Evolutionary conservation across 2,329 filamentous ascomycete genomes (phyloP), one percentile per base, ranked within the genome.

Genomic region (Colletotrichum kahawae): DNA sequence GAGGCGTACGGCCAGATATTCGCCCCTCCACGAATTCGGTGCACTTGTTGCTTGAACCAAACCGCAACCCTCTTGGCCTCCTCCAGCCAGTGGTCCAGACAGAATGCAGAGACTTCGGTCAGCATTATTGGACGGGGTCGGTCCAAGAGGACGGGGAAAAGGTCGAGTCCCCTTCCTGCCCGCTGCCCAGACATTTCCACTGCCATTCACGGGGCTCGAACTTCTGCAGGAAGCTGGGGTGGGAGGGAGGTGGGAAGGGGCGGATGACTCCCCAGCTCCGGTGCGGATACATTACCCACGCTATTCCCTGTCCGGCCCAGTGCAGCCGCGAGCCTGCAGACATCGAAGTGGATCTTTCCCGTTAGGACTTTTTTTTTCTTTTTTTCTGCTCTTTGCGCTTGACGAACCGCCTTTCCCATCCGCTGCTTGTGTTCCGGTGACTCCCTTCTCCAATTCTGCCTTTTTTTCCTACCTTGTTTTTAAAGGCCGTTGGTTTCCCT

Each of bases 241-340:
- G 57, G 57, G 43, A 51, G 57, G 57, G 43, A 51, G 43, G 43
- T 51, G 43, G 43, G 43, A 51, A 51, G 43, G 6, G 43, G 57
- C 57, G 71, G 63, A 72, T 75, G 72, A 75, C 72, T 72, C 43
- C 43, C 43, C 43, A 51, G 43, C 43, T 51, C 43, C 43, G 43
- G 43, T 51, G 54, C 68, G 71, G 67, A 66, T 74, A 34, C 67
- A 54, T 51, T 67, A 57, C 62, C 68, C 62, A 75, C 62, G 70
- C 73, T 75, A 75, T 68, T 73, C 73, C 73, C 56, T 73, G 70
- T 68, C 48, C 70, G 34, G 73, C 43, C 21, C 69, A 73, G 57
- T 60, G 64, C 73, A 75, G 69, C 70, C 73, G 73, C 63, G 36
- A 73, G 73, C 74, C 71, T 70, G 74, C 74, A 76, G 74, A 51